phyloP scores from a whole-genome alignment of 441 rosid species.

The California macrophylla region DNA sequence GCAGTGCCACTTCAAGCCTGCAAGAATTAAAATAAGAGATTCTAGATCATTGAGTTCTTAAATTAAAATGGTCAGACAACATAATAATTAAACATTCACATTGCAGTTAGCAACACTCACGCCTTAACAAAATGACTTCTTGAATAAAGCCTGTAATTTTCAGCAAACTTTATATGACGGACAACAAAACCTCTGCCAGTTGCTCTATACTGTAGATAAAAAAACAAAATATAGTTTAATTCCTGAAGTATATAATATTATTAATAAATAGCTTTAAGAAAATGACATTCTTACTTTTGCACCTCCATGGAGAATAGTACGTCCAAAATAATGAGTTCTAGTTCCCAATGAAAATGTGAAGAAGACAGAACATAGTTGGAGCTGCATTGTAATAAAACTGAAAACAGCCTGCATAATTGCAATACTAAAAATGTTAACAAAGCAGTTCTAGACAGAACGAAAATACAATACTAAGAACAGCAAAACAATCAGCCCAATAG shows the following conservation, averaged over 20 bases:
- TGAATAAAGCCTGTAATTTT: slow-evolving; percentile 90
- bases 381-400: slow-evolving; percentile 86
- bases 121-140: slow-evolving; percentile 96
- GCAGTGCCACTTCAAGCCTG: slow-evolving; percentile 82
- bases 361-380: slow-evolving; percentile 96
- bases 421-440: slow-evolving; percentile 8
- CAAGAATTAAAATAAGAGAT: slow-evolving; percentile 19
- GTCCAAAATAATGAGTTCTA: slow-evolving; percentile 91
- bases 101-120: slow-evolving; percentile 32
- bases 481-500: neutral
- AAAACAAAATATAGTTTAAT: slow-evolving; percentile 21
- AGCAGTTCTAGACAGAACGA: slow-evolving; percentile 7
- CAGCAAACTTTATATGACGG: slow-evolving; percentile 81
- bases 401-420: slow-evolving; percentile 65
- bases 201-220: slow-evolving; percentile 69
- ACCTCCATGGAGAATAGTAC: slow-evolving; percentile 97
- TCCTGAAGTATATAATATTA: slow-evolving; percentile 7
- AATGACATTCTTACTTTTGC: slow-evolving; percentile 59
- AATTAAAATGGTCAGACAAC: neutral
- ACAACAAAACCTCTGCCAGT: slow-evolving; percentile 99
- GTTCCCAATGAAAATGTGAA: slow-evolving; percentile 98
- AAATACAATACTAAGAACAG: neutral
- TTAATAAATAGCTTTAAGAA: neutral
- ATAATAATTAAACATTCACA: slow-evolving; percentile 3
- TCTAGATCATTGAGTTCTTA: slow-evolving; percentile 12